Percentiles rank a stretch among this genome's conserved stretches.
phyloP scores from a whole-genome alignment of 2,329 filamentous ascomycete species.

The Aspergillus melleus region DNA sequence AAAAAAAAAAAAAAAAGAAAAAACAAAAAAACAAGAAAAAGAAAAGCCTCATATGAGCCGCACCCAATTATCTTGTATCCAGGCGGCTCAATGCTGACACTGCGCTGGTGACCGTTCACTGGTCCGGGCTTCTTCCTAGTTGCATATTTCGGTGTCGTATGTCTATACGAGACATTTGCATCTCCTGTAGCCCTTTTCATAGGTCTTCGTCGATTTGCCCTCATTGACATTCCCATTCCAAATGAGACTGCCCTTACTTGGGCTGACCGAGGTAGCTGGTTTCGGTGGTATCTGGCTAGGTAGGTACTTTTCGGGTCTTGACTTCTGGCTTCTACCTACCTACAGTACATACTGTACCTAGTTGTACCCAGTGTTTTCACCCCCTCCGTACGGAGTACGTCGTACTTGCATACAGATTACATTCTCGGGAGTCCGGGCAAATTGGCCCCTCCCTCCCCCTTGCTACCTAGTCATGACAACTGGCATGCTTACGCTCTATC shows the following conservation, averaged over 20 bases:
- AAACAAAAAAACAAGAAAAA: no score
- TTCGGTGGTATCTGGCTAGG: no score
- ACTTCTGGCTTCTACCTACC: no score
- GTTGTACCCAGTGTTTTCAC: no score
- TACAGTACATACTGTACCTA: no score
- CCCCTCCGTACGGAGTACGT: no score
- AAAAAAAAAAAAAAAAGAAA: background rate
- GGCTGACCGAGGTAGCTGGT: background rate
- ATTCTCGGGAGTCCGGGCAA: background rate
- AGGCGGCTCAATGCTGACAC: constrained; percentile 15
- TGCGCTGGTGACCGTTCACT: constrained; percentile 14
- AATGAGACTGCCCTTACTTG: background rate
- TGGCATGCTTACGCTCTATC: background rate
- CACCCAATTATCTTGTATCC: constrained; percentile 21
- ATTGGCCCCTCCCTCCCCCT: background rate
- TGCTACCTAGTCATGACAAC: background rate
- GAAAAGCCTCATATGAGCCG: constrained; percentile 16
- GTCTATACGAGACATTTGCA: background rate
- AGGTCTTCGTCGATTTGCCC: background rate
- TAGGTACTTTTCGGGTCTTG: no score
- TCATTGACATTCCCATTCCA: background rate
- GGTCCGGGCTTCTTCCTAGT: constrained; percentile 7
- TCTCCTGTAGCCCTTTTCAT: background rate
- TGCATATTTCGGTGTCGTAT: background rate
- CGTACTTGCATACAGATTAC: background rate